Evolutionary conservation across 345 rosid genomes (phyloP).

Genomic region (Rhodamnia argentea): DNA sequence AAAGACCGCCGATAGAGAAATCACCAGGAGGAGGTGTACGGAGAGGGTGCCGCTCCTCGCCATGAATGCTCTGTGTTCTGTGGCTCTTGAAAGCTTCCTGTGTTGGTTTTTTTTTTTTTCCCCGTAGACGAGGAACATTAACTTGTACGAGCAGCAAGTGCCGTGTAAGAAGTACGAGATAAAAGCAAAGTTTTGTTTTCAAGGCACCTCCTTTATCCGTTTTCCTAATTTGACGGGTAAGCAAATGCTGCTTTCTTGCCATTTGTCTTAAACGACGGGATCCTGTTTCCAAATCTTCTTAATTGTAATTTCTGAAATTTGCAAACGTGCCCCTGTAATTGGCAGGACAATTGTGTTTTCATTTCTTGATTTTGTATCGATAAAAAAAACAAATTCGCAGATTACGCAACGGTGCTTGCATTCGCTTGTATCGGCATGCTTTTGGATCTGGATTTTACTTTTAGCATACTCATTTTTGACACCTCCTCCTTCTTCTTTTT

Average conservation of each 20-base stretch:
- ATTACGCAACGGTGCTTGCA: background rate
- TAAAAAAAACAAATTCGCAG: background rate
- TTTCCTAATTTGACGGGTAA: background rate
- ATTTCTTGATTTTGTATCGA: background rate
- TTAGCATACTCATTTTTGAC: accelerated
- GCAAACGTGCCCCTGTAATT: background rate
- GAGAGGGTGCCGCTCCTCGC: slow-evolving; percentile 3
- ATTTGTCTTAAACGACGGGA: background rate
- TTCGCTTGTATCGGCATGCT: too few relatives aligned
- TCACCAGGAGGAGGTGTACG: background rate
- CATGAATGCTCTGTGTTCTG: background rate
- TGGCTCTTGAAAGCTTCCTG: background rate
- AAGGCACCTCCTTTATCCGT: background rate
- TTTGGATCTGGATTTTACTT: background rate
- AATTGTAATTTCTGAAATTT: background rate
- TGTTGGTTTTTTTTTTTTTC: too few relatives aligned
- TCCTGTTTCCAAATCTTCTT: background rate
- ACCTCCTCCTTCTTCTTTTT: too few relatives aligned
- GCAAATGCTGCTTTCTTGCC: background rate
- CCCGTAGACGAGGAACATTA: background rate
- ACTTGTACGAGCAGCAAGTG: background rate
- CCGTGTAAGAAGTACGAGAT: background rate
- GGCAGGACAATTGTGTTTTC: background rate
- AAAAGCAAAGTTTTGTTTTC: background rate
- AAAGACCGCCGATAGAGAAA: slow-evolving; percentile 14